These are phyloP conservation scores for Hyaloperonospora brassicae DNA, from an alignment of 352 stramenopile genomes.

Conservation along the genomic window DNA sequence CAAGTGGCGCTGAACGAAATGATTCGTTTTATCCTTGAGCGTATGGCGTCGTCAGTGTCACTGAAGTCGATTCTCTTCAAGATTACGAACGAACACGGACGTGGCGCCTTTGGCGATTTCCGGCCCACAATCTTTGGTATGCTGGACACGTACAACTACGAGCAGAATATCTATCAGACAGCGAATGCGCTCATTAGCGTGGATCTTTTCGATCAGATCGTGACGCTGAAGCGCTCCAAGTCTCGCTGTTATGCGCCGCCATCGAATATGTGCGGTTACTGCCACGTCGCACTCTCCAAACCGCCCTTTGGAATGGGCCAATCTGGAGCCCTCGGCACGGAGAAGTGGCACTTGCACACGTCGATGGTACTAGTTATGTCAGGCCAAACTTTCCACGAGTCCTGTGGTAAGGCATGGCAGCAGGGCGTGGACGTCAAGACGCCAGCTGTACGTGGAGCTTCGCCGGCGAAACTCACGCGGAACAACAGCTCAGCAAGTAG, in stretches of 20 bases:
- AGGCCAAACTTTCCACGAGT: conserved; percentile 79
- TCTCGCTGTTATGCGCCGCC: conserved; percentile 64
- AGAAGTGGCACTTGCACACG: conserved; percentile 81
- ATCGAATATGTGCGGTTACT: conserved; percentile 73
- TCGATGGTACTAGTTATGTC: conserved; percentile 78
- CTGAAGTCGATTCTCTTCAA: conserved; percentile 91
- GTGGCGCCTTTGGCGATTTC: conserved; percentile 90
- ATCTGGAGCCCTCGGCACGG: conserved; percentile 46
- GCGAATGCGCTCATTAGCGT: conserved; percentile 76
- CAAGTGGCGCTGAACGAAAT: conserved; percentile 88
- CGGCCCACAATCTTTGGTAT: conserved; percentile 91
- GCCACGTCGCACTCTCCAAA: conserved; percentile 71
- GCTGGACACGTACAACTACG: conserved; percentile 90
- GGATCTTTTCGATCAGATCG: conserved; percentile 82
- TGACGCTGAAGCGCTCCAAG: conserved; percentile 64
- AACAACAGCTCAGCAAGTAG: conserved; percentile 41
- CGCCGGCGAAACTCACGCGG: conserved; percentile 27
- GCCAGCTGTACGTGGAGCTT: conserved; percentile 18
- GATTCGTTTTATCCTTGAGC: conserved; percentile 89
- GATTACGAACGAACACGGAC: conserved; percentile 91
- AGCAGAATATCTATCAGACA: conserved; percentile 86
- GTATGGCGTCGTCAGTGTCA: conserved; percentile 91
- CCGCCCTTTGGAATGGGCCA: conserved; percentile 80
- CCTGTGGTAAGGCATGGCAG: conserved; percentile 79
- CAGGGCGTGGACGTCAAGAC: conserved; percentile 63